phyloP scores from a whole-genome alignment of 208 protist species.

The Acanthamoeba quina region DNA sequence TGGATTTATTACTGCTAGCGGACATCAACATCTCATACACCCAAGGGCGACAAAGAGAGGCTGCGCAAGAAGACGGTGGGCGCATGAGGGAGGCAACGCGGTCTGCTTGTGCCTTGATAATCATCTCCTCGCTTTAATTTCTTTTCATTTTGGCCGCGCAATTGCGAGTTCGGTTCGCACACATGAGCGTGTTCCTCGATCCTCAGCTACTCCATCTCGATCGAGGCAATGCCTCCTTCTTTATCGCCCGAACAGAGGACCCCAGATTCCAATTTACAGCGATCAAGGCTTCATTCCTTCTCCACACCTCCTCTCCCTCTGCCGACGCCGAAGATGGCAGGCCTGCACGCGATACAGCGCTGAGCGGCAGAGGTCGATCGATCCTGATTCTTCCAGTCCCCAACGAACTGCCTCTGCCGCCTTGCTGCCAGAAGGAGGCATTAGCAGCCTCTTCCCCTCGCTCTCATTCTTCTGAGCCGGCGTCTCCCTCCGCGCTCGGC shows the following conservation, averaged over 20 bases:
- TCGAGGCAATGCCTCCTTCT: slow-evolving; percentile 11
- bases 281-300: slow-evolving; percentile 5
- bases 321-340: neutral
- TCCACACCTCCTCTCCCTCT: neutral
- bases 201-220: neutral
- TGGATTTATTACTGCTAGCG: no score
- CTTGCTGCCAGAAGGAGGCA: slow-evolving; percentile 1
- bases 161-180: no score
- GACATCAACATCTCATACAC: no score
- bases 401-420: neutral
- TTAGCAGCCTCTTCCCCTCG: neutral
- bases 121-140: no score
- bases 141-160: no score
- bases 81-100: no score
- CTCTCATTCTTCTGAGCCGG: neutral
- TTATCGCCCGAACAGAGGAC: slow-evolving; percentile 15
- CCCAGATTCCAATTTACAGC: slow-evolving; percentile 17
- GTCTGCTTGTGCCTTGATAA: no score
- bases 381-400: slow-evolving; percentile 37
- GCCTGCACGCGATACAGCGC: neutral
- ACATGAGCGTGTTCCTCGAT: no score
- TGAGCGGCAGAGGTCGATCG: neutral
- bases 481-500: neutral
- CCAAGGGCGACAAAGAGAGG: no score
- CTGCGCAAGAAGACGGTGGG: no score